These are phyloP conservation scores for Salix purpurea DNA, from an alignment of 345 rosid species.

Conservation along the genomic window DNA sequence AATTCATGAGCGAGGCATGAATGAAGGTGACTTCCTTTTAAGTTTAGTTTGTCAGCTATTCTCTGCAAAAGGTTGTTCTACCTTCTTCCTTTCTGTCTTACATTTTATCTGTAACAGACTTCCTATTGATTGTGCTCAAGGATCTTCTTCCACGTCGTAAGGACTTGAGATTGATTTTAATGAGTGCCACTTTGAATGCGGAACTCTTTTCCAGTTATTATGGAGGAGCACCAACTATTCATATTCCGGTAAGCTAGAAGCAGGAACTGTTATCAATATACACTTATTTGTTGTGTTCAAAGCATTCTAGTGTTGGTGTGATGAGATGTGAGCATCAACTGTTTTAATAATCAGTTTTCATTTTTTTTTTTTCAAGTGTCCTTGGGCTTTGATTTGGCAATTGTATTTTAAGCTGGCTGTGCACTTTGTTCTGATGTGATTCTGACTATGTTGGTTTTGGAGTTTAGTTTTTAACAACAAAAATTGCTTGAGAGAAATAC, in stretches of 20 bases:
- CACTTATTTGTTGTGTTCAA: background rate
- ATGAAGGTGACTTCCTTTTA: conserved; percentile 61
- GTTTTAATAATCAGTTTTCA: background rate
- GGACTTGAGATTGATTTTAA: conserved; percentile 87
- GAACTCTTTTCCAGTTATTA: conserved; percentile 88
- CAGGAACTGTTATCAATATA: conserved; percentile 2
- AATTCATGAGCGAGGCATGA: conserved; percentile 99
- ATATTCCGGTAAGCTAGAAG: conserved; percentile 67
- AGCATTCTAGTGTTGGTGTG: background rate
- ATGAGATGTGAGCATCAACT: background rate
- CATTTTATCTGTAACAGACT: conserved; percentile 49
- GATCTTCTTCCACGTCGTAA: conserved; percentile 94
- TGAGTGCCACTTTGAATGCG: conserved; percentile 98
- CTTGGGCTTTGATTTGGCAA: background rate
- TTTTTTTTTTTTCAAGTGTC: background rate
- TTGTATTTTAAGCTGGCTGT: background rate
- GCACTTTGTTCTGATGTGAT: background rate
- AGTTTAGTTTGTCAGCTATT: background rate
- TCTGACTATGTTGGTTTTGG: background rate
- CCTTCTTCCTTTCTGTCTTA: background rate
- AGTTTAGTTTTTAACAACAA: background rate
- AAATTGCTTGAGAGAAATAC: background rate
- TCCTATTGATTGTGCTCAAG: conserved; percentile 88
- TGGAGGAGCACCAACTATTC: conserved; percentile 88
- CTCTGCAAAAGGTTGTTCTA: conserved; percentile 5